A percentile compares a stretch with the other conserved stretches of the same genome.
Evolutionary conservation across 1,139 yeast genomes (phyloP).

Genomic region (Suhomyces guaymorum): DNA sequence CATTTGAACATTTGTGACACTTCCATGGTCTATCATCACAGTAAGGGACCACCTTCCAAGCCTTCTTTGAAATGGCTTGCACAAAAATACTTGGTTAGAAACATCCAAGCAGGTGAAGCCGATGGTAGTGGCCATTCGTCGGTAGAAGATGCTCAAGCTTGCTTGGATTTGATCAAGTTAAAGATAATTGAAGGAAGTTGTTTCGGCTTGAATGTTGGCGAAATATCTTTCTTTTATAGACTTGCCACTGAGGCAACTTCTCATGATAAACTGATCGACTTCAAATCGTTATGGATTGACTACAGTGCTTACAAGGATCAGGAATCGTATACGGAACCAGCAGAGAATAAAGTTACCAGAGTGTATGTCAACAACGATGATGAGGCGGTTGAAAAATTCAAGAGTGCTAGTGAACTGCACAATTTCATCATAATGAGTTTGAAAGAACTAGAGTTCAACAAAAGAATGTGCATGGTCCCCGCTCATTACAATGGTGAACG

Average conservation of each 20-base stretch:
- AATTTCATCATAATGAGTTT: constrained; percentile 57
- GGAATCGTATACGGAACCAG: constrained; percentile 22
- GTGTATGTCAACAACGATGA: constrained; percentile 58
- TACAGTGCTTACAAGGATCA: constrained; percentile 23
- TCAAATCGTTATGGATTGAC: constrained; percentile 43
- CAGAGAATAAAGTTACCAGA: constrained; percentile 23
- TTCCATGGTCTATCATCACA: constrained; percentile 65
- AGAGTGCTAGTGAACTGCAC: constrained; percentile 32
- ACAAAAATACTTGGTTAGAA: constrained; percentile 50
- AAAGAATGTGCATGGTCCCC: constrained; percentile 24
- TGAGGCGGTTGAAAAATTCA: constrained; percentile 49
- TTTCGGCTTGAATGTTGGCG: constrained; percentile 58
- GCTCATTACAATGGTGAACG: constrained; percentile 7
- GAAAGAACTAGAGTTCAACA: constrained; percentile 56
- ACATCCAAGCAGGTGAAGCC: constrained; percentile 60
- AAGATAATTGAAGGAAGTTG: constrained; percentile 66
- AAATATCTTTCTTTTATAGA: constrained; percentile 31
- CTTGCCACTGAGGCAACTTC: constrained; percentile 15
- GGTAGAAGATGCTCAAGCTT: constrained; percentile 79
- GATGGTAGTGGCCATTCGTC: constrained; percentile 76
- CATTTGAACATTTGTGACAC: constrained; percentile 74
- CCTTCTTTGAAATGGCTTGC: constrained; percentile 77
- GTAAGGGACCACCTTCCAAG: constrained; percentile 74
- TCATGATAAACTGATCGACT: constrained; percentile 2
- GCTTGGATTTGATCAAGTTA: constrained; percentile 71